These are phyloP conservation scores for Paratrypanosoma confusum DNA, from an alignment of 208 protist genomes.

Conservation along the genomic window DNA sequence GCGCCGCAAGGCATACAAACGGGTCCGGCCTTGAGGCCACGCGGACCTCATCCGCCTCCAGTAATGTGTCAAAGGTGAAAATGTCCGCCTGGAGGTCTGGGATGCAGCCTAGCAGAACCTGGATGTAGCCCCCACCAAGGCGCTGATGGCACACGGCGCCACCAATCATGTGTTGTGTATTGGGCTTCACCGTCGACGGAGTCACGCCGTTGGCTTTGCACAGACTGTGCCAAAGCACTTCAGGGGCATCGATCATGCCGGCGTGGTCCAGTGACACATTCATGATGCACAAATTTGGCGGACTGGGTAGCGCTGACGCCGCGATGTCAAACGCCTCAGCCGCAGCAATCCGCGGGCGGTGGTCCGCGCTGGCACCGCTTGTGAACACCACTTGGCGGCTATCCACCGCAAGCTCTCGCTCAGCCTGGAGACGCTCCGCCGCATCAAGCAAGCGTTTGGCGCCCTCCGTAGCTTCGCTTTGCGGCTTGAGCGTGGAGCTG, in stretches of 20 bases:
- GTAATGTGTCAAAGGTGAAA: constrained; percentile 78
- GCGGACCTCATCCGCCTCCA: constrained; percentile 43
- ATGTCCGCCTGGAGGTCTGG: constrained; percentile 60
- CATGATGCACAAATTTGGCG: constrained; percentile 81
- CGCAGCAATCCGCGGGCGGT: constrained; percentile 67
- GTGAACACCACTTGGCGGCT: constrained; percentile 62
- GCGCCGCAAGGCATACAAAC: constrained; percentile 37
- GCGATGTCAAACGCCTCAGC: constrained; percentile 80
- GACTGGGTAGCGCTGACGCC: constrained; percentile 52
- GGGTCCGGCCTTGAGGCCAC: constrained; percentile 23
- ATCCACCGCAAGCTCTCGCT: constrained; percentile 50
- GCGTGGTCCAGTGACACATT: constrained; percentile 67
- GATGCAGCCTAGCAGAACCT: constrained; percentile 70
- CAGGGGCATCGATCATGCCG: constrained; percentile 71
- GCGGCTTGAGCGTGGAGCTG: too few relatives aligned
- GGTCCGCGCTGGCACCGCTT: constrained; percentile 58
- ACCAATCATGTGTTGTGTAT: constrained; percentile 68
- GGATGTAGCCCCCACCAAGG: constrained; percentile 70
- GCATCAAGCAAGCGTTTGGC: constrained; percentile 37
- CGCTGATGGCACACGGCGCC: constrained; percentile 67
- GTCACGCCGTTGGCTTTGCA: constrained; percentile 55
- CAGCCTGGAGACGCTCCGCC: constrained; percentile 34
- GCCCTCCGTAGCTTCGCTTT: too few relatives aligned
- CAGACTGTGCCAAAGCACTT: constrained; percentile 81
- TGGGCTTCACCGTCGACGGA: constrained; percentile 50